These are phyloP conservation scores for Phanerodontia chrysosporium DNA, from an alignment of 768 basidiomycete genomes.

Conservation along the genomic window DNA sequence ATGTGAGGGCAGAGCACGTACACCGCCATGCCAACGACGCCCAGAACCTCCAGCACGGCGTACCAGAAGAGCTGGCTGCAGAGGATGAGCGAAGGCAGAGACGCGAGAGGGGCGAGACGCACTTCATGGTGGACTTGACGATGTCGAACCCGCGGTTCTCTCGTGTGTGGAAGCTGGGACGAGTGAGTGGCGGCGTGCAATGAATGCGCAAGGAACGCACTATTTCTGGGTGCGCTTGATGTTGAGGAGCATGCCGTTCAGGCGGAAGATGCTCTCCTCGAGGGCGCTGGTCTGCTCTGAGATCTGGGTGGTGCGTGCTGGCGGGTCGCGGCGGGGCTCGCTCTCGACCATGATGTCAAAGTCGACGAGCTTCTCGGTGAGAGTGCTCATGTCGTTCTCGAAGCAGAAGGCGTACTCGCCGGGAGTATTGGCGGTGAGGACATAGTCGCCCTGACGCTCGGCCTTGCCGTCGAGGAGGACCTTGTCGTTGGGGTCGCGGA, in stretches of 20 bases:
- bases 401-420: conserved; percentile 97
- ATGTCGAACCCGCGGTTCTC: conserved; percentile 93
- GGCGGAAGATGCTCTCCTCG: conserved; percentile 92
- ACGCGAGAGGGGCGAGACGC: conserved; percentile 13
- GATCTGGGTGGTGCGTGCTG: conserved; percentile 84
- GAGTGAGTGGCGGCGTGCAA: neutral
- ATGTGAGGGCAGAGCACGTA: conserved; percentile 39
- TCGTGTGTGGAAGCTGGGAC: conserved; percentile 81
- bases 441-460: conserved; percentile 95
- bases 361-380: conserved; percentile 92
- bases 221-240: conserved; percentile 94
- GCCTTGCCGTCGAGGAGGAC: conserved; percentile 82
- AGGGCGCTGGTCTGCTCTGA: conserved; percentile 89
- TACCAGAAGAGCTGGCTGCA: conserved; percentile 91
- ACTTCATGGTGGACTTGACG: conserved; percentile 89
- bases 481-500: conserved; percentile 88
- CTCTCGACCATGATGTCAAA: conserved; percentile 99
- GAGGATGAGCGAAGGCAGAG: neutral
- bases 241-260: conserved; percentile 81
- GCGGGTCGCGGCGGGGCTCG: conserved; percentile 86
- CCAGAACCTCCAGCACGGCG: conserved; percentile 74
- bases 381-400: conserved; percentile 93
- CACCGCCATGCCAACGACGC: conserved; percentile 83
- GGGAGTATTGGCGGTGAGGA: conserved; percentile 88
- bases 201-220: conserved; percentile 43